phyloP scores from a whole-genome alignment of 768 basidiomycete genomes.

The Psilocybe azurescens region DNA sequence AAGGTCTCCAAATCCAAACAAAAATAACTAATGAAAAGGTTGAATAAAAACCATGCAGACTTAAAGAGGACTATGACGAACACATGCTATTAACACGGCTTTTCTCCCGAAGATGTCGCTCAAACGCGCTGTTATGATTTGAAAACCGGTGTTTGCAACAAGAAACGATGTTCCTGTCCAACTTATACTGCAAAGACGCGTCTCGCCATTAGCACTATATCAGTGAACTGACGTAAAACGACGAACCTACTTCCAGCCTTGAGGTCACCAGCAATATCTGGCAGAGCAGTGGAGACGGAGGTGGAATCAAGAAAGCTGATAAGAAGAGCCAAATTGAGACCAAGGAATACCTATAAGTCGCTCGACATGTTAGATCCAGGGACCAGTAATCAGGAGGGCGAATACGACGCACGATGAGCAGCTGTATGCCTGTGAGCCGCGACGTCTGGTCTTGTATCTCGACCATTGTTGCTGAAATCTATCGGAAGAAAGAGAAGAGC shows the following conservation, averaged over 20 bases:
- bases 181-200: conserved; percentile 13
- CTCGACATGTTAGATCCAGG: not conserved
- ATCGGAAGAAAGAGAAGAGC: not conserved
- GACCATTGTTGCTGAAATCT: not conserved
- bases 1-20: conserved; percentile 11
- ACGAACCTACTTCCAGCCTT: conserved; percentile 11
- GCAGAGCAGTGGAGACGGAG: conserved; percentile 14
- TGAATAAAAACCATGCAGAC: not conserved
- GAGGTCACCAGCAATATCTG: conserved; percentile 12
- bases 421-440: conserved; percentile 9
- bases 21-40: not conserved
- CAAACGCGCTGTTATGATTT: conserved; percentile 12
- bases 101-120: conserved; percentile 15
- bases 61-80: not conserved
- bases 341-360: conserved; percentile 5
- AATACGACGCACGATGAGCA: conserved; percentile 2
- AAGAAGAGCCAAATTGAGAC: conserved; percentile 6
- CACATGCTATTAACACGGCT: conserved; percentile 7
- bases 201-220: not conserved
- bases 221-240: not conserved
- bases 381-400: not conserved
- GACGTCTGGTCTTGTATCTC: conserved; percentile 15
- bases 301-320: conserved; percentile 13
- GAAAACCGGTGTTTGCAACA: conserved; percentile 14
- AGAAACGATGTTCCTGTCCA: conserved; percentile 16